Evolutionary conservation across 164 flowering plant genomes (phyloP), one percentile per base, ranked within the genome.

Genomic region (Echeveria elegans): DNA sequence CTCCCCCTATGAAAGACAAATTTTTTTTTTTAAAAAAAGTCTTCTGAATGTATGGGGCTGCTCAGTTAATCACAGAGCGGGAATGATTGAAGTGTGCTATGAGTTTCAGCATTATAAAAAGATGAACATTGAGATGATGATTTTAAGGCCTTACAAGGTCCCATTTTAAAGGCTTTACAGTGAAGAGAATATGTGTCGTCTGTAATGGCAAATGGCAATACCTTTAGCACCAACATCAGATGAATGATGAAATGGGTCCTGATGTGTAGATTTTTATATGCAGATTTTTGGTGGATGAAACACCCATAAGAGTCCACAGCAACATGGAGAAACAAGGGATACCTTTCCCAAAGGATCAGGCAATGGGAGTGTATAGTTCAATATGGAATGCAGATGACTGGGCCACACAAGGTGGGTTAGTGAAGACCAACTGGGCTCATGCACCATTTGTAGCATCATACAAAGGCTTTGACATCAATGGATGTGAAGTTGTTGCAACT

Each of bases 341-440:
- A 0, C 79, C 97, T 0, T 93, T 74, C 58, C 97, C 98, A 0
- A 88, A 83, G n/a, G n/a, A n/a, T n/a, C n/a, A n/a, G n/a, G n/a
- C n/a, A n/a, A n/a, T n/a, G n/a, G n/a, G n/a, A n/a, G n/a, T n/a
- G n/a, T n/a, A n/a, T n/a, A n/a, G n/a, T n/a, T n/a, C n/a, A n/a
- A n/a, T n/a, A n/a, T n/a, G n/a, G n/a, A n/a, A n/a, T n/a, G n/a
- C n/a, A n/a, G n/a, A n/a, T n/a, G n/a, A n/a, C n/a, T n/a, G n/a
- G 98, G 98, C 98, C 58, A 93, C 98, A 24, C 98, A 90, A 63
- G 98, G 98, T 4, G 98, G 98, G 0, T 61, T 82, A 2, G 89
- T 94, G 4, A 94, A 94, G 75, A 94, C 97, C 0, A 88, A 94
- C 31, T 94, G 98, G 98, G 71, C 78, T 36, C 96, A 89, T 41